Evolutionary conservation across 148 eudicot genomes (phyloP), one percentile per base, ranked within the genome.

Genomic region (Vaccinium corymbosum): DNA sequence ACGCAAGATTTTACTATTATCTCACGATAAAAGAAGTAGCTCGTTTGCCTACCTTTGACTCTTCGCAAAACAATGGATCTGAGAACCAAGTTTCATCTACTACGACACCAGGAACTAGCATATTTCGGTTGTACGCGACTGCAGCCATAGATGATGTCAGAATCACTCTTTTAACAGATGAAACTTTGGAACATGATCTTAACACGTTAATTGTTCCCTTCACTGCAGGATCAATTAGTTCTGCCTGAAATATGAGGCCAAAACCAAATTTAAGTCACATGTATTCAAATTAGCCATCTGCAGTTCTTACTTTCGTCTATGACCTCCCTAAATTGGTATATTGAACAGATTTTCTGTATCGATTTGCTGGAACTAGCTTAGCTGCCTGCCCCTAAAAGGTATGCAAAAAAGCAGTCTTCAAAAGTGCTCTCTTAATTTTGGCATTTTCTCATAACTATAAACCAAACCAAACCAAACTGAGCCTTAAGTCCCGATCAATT

Each of bases 1-100:
- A 20, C 19, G 42, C 42, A 46, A 72, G 38, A 13, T 10, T 29
- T 29, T 72, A 4, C 48, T 72, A 19, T 38, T 15, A 12, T 9
- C 9, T 13, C 29, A 25, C 12, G 15, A 66, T 64, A 7, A 59
- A n/a, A 35, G 70, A n/a, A 48, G 32, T 62, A 70, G 27, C 57
- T 22, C 13, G 49, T 27, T 22, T 15, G 52, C 86, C 14, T 42
- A 80, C 86, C 86, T 85, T 85, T 8, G 82, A 78, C 49, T 77
- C 59, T 29, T 64, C 19, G 0, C 85, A 84, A 79, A 84, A 84
- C 35, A 32, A 17, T 15, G 82, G 86, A 85, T 80, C 80, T 1
- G 86, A 85, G 50, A 80, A 72, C 86, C 86, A 85, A 42, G 77
- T 71, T n/a, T 85, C 86, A 22, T 85, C 86, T 7, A 85, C 57